Evolutionary conservation across 352 stramenopile genomes (phyloP), one percentile per base, ranked within the genome.

Genomic region (Phytophthora fragariaefolia): DNA sequence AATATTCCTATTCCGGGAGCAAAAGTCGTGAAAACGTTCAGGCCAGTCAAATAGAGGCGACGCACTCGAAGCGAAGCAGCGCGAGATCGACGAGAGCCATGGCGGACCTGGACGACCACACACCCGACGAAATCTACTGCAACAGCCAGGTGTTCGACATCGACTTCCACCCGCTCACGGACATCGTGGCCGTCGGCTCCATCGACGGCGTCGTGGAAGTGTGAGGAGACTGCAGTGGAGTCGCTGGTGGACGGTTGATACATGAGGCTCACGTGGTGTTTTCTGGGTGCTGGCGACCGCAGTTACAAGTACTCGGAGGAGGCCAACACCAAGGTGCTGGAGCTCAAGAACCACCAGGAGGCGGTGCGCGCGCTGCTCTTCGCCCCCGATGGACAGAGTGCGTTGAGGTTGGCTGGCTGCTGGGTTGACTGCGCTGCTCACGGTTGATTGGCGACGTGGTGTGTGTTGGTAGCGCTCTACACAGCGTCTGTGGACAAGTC

Each of bases 291-390:
- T 63, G 24, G 34, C 63, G 7, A 27, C 2, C 59, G 26, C 61
- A 94, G 86, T 5, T 93, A 92, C 72, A 90, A 91, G 63, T 96
- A 96, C 69, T 77, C 80, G 34, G 82, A 92, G 34, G 77, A 92
- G 23, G 69, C 57, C 17, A 93, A 93, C 56, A 80, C 72, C 22
- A 80, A 90, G 62, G 66, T 93, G 46, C 64, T 96, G 22, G 82
- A 90, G 63, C 62, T 96, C 7, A 90, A 86, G 59, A 79, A 91
- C 55, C 85, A 94, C 63, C 78, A 89, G 51, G 86, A 93, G 42
- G 80, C 87, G 6, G 82, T 88, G 28, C 80, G 87, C 20, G 67
- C 76, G 26, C 69, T 96, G 42, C 67, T 92, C 30, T 96, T 96
- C 49, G 59, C 83, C 22, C 82, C 85, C 26, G 84, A 94, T 58